Evolutionary conservation across 1,284 basidiomycete species (phyloP).

Genomic region (Wallemia hederae): DNA sequence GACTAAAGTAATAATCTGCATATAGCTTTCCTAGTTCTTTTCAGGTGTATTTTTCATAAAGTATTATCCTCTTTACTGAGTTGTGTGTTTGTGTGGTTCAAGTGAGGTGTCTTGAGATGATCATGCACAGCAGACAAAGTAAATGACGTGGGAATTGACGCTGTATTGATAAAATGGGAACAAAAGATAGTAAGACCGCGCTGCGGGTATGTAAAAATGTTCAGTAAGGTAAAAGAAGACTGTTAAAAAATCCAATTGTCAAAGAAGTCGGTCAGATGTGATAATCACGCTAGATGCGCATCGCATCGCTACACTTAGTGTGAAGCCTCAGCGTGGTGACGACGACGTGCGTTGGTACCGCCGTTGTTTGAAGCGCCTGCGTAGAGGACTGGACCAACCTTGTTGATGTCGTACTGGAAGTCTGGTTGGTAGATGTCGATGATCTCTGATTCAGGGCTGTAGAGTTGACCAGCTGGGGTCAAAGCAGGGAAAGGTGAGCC

Average conservation of each 20-base stretch:
- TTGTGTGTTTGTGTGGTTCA: background rate
- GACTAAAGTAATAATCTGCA: conserved; percentile 12
- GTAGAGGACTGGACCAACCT: background rate
- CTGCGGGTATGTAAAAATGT: background rate
- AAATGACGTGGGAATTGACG: no score
- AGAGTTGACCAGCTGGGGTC: background rate
- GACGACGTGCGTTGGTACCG: background rate
- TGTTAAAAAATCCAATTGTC: background rate
- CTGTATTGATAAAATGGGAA: no score
- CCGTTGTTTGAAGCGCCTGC: background rate
- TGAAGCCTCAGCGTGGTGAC: background rate
- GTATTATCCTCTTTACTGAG: background rate
- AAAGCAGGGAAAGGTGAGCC: background rate
- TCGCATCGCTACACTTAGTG: background rate
- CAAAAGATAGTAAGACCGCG: background rate
- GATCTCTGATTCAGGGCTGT: background rate
- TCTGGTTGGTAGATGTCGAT: background rate
- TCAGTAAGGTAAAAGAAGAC: background rate
- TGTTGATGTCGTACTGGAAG: background rate
- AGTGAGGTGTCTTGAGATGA: background rate
- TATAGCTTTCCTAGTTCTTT: background rate
- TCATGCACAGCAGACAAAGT: no score
- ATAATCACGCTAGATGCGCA: background rate
- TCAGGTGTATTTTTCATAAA: background rate
- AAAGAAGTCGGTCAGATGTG: background rate